Conservation (phyloP, 225 moss, liverwort and hornwort genomes). For the Takakia lepidozioides region DNA sequence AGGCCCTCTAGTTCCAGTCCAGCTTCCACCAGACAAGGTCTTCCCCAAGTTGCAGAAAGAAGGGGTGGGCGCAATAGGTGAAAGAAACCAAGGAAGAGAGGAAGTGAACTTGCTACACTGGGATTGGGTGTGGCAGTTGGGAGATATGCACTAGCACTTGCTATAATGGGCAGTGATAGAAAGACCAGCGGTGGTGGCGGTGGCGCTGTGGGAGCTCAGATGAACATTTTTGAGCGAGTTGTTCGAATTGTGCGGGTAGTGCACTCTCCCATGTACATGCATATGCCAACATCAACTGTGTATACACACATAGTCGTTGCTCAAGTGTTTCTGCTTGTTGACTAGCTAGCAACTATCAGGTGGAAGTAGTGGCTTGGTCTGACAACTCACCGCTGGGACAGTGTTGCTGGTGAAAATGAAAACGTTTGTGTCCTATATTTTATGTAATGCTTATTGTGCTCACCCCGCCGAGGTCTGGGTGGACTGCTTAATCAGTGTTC, state of each 20-base stretch:
- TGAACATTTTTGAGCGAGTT: slow-evolving; percentile 93
- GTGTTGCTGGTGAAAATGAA: no score
- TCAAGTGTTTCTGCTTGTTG: not conserved
- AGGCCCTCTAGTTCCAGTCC: no score
- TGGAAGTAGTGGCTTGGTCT: no score
- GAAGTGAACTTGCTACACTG: not conserved
- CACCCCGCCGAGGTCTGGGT: not conserved
- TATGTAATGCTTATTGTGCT: not conserved
- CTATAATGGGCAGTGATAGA: slow-evolving; percentile 43
- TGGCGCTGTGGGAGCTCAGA: slow-evolving; percentile 75
- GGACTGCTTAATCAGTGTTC: not conserved
- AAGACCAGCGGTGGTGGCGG: slow-evolving; percentile 34
- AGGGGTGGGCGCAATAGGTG: no score
- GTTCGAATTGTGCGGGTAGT: slow-evolving; percentile 81
- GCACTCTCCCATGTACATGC: not conserved
- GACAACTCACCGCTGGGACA: no score
- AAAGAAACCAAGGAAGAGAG: not conserved
- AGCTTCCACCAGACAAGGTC: no score
- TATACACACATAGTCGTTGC: not conserved
- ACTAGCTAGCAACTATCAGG: no score
- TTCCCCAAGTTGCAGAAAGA: no score
- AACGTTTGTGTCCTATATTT: no score
- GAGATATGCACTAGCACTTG: slow-evolving; percentile 57
- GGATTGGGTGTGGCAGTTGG: slow-evolving; percentile 27
- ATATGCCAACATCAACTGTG: not conserved